Conservation (phyloP, 768 basidiomycete genomes). For the Xerocomellus amylosporus region DNA sequence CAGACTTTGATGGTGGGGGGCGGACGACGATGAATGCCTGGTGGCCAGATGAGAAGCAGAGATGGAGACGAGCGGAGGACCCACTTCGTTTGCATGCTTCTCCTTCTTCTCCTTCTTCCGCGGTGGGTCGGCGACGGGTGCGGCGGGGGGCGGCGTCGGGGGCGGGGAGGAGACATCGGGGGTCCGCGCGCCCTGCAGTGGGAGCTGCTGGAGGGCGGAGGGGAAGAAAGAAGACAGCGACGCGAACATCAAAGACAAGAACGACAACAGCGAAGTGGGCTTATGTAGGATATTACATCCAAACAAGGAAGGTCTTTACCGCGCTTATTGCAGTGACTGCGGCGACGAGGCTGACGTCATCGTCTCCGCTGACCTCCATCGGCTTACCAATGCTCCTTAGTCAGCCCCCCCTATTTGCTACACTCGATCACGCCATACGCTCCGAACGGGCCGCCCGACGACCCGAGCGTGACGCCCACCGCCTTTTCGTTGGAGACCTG, state of each 20-base stretch:
- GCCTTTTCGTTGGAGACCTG: too few species aligned
- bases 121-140: slow-evolving; percentile 30
- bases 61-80: slow-evolving; percentile 11
- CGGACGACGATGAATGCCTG: slow-evolving; percentile 92
- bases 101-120: slow-evolving; percentile 43
- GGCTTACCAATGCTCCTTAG: too few species aligned
- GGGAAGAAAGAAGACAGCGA: slow-evolving; percentile 51
- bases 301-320: slow-evolving; percentile 12
- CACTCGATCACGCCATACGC: too few species aligned
- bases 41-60: slow-evolving; percentile 5
- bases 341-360: background rate
- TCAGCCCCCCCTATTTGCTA: too few species aligned
- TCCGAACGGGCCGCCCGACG: too few species aligned
- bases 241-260: slow-evolving; percentile 44
- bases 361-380: background rate
- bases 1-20: slow-evolving; percentile 81
- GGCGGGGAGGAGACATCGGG: slow-evolving; percentile 18
- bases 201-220: slow-evolving; percentile 43
- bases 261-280: background rate
- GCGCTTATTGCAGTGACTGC: background rate
- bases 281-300: slow-evolving; percentile 12
- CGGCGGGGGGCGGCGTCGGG: background rate
- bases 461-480: too few species aligned
- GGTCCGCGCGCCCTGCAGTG: slow-evolving; percentile 18
- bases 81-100: slow-evolving; percentile 48